A percentile compares a stretch with the other conserved stretches of the same genome.
Evolutionary conservation across 129 eudicot genomes (phyloP).

Genomic region (Saussurea involucrata): DNA sequence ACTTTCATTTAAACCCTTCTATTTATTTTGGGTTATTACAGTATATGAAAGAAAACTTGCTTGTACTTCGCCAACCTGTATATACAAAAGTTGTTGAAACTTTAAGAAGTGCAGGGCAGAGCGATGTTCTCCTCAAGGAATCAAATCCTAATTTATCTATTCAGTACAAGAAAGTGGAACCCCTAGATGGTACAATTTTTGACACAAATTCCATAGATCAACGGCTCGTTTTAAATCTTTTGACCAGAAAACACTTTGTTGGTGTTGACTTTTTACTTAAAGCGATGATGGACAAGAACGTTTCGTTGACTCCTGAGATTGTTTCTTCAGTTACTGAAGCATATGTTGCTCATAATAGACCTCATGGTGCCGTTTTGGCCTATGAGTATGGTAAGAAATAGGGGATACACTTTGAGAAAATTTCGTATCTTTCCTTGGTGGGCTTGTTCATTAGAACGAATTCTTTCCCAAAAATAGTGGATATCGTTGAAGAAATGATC

Average conservation of each 20-base stretch:
- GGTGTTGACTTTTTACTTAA: conserved; percentile 58
- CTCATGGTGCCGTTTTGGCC: conserved; percentile 56
- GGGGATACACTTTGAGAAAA: conserved; percentile 43
- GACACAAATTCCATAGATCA: conserved; percentile 39
- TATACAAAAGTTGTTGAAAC: conserved; percentile 55
- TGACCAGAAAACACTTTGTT: conserved; percentile 48
- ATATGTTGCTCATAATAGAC: conserved; percentile 36
- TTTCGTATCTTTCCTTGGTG: conserved; percentile 59
- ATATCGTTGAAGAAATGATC: conserved; percentile 52
- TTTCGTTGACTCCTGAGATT: conserved; percentile 35
- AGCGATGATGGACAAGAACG: conserved; percentile 43
- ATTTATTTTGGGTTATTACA: too few relatives aligned
- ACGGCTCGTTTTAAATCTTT: conserved; percentile 38
- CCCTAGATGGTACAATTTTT: conserved; percentile 1
- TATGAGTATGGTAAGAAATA: conserved; percentile 51
- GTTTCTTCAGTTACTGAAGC: conserved; percentile 55
- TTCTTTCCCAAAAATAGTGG: conserved; percentile 45
- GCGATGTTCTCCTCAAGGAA: conserved; percentile 52
- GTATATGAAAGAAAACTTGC: conserved; percentile 70
- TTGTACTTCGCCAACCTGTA: conserved; percentile 72
- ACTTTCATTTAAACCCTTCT: too few relatives aligned
- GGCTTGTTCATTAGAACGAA: conserved; percentile 60
- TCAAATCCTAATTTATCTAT: conserved; percentile 64
- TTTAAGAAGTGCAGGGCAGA: conserved; percentile 46
- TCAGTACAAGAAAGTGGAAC: conserved; percentile 22